These are phyloP conservation scores for Zygosaccharomyces rouxii DNA, from an alignment of 805 yeast genomes.

Conservation along the genomic window DNA sequence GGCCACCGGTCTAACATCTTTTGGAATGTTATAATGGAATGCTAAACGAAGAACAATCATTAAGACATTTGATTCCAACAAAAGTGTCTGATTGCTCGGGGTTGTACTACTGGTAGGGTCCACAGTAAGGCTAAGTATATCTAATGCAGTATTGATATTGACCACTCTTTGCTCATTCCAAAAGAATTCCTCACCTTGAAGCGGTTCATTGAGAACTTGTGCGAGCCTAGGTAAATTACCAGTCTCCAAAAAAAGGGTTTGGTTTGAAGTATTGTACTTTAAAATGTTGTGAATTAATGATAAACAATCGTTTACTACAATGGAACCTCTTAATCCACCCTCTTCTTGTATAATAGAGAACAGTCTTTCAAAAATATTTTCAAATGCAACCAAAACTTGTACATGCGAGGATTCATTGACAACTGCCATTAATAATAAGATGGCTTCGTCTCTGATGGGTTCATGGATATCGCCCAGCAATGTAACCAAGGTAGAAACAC, in stretches of 20 bases:
- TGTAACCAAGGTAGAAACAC: constrained; percentile 68
- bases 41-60: constrained; percentile 63
- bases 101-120: constrained; percentile 68
- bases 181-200: constrained; percentile 44
- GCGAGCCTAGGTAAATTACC: constrained; percentile 68
- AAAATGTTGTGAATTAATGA: constrained; percentile 68
- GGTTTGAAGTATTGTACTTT: constrained; percentile 83
- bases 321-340: constrained; percentile 84
- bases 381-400: constrained; percentile 91
- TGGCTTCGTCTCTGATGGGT: constrained; percentile 84
- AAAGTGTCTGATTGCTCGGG: constrained; percentile 52
- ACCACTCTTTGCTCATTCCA: constrained; percentile 77
- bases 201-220: constrained; percentile 57
- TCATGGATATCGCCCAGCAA: constrained; percentile 64
- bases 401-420: constrained; percentile 78
- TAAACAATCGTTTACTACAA: constrained; percentile 87
- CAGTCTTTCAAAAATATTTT: constrained; percentile 79
- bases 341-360: constrained; percentile 79
- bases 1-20: constrained; percentile 61
- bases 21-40: constrained; percentile 62
- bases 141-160: constrained; percentile 64
- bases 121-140: constrained; percentile 68
- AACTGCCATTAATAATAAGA: constrained; percentile 75
- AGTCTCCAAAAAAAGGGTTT: constrained; percentile 80
- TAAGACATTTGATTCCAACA: constrained; percentile 59